A percentile compares a stretch with the other conserved stretches of the same genome.
Evolutionary conservation across 2,329 filamentous ascomycete species (phyloP).

Genomic region (Cladosporium sp.): DNA sequence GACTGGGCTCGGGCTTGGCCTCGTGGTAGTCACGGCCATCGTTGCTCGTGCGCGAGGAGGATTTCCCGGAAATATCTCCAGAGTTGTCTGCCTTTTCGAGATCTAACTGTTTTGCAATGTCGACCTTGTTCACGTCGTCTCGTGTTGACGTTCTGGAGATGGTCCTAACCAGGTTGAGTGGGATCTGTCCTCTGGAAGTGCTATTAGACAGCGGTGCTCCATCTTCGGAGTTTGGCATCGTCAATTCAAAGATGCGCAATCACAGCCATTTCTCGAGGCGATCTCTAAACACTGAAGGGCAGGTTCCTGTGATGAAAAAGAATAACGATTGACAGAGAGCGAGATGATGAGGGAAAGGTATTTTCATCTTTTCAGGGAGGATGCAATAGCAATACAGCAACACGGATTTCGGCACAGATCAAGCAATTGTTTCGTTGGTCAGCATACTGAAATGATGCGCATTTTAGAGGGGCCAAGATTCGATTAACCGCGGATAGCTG

Average conservation of each 20-base stretch:
- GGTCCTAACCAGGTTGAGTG: constrained; percentile 1
- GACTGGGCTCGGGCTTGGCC: neutral
- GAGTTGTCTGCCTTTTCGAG: constrained; percentile 24
- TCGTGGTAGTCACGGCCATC: neutral
- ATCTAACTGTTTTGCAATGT: constrained; percentile 18
- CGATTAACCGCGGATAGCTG: constrained; percentile 3
- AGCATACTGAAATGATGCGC: constrained; percentile 6
- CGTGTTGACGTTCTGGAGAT: neutral
- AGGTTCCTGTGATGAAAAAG: neutral
- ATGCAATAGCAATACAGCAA: neutral
- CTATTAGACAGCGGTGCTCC: neutral
- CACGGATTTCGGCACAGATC: constrained; percentile 6
- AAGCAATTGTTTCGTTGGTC: constrained; percentile 4
- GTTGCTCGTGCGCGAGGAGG: constrained; percentile 1
- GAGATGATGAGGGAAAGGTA: neutral
- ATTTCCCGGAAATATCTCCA: constrained; percentile 21
- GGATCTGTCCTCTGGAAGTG: constrained; percentile 1
- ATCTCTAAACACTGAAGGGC: neutral
- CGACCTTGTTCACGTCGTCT: constrained; percentile 13
- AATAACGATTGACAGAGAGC: neutral
- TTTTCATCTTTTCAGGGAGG: too few relatives aligned
- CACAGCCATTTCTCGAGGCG: neutral
- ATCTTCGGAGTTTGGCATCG: neutral
- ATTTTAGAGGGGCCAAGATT: constrained; percentile 10
- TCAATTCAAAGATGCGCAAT: neutral